Base-by-base conservation (phyloP, 176 grass and related monocot species). In the Pharus latifolius region DNA sequence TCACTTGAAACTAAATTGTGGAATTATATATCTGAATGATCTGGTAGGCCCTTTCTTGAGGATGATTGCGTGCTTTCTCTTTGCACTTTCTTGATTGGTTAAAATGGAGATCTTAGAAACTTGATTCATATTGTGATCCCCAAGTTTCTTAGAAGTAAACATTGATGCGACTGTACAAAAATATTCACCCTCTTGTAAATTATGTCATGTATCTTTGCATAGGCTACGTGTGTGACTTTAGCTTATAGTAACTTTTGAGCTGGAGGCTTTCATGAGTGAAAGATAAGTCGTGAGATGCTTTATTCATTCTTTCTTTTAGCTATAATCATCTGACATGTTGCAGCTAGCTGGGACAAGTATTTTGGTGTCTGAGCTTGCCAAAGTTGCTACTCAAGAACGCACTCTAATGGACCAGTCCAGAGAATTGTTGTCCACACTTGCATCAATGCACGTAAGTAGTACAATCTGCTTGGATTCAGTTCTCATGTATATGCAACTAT, bases 301-400 rank as follows among this genome's bases (percentile, higher is more conserved):
- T 44, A 44, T 34, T 50, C 14, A 5, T 67, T 80, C 2, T 64
- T 29, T 42, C 25, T 26, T 76, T 70, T 65, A 40, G 30, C 40
- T 65, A 19, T 63, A 70, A 58, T 46, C 23, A 51, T 47, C 17
- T 74, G 6, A 49, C 60, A 20, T 25, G 49, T 34, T 85, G 63
- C 78, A 99, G 95, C 76, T 91, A 34, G 79, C 88, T 76, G 90
- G 87, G 65, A 83, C 86, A 72, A 90, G 84, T 76, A 60, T 82
- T 60, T 78, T 99, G 87, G 82, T 99, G 33, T 88, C 82, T 72
- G 95, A 99, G 49, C 95, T 99, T 19, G 60, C 90, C 49, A 90
- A 81, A 76, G 76, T 91, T 20, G 72, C 90, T 5, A 75, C 28
- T 5, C 68, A 91, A 86, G 87, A 99, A 42, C 87, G 69, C 20